phyloP scores from a whole-genome alignment of 2,329 filamentous ascomycete genomes.

The Aureobasidium uvarum region DNA sequence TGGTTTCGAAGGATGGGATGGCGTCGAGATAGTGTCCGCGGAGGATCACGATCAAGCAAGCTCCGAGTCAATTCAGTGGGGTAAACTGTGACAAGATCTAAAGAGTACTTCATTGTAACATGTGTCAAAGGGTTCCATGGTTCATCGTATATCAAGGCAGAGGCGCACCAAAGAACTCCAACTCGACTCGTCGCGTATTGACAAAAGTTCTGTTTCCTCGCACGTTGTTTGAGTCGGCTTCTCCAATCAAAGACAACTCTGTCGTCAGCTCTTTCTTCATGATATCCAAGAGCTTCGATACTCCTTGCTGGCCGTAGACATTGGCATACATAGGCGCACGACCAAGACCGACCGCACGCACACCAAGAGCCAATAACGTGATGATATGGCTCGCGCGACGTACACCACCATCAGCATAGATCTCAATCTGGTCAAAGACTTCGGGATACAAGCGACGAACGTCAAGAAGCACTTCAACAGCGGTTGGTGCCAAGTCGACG shows the following conservation, averaged over 20 bases:
- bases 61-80: no score
- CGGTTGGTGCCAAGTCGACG: constrained; percentile 56
- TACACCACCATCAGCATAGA: constrained; percentile 45
- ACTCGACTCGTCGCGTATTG: constrained; percentile 31
- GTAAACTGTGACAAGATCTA: no score
- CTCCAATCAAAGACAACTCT: constrained; percentile 31
- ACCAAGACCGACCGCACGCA: constrained; percentile 47
- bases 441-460: constrained; percentile 58
- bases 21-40: no score
- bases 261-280: constrained; percentile 51
- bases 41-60: no score
- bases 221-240: constrained; percentile 28
- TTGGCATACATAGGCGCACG: constrained; percentile 54
- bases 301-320: constrained; percentile 59
- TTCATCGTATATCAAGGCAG: not conserved
- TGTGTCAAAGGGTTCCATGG: no score
- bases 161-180: constrained; percentile 31
- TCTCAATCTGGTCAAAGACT: constrained; percentile 43
- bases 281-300: constrained; percentile 55
- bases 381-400: constrained; percentile 43
- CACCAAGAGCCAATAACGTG: constrained; percentile 43
- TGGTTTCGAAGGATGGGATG: no score
- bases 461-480: constrained; percentile 73
- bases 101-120: no score
- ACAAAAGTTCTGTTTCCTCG: constrained; percentile 32